Percentiles rank a stretch among this genome's conserved stretches.
Conservation (phyloP, 2,329 filamentous ascomycete genomes). For the Fusarium sublunatum region DNA sequence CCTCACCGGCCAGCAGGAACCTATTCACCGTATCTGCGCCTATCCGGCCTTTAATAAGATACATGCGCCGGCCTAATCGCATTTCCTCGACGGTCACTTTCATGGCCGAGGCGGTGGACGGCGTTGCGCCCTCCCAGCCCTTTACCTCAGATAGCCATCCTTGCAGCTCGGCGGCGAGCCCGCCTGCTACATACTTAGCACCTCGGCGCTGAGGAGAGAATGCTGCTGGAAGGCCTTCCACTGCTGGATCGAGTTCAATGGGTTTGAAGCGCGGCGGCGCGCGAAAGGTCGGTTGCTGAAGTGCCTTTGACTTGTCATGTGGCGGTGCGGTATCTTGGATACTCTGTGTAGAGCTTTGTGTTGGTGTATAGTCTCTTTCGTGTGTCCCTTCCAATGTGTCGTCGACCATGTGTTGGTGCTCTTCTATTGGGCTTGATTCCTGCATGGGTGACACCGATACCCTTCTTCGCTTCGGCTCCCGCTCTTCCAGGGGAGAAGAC, state of each 20-base stretch:
- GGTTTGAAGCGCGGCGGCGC: slow-evolving; percentile 56
- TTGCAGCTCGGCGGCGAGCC: slow-evolving; percentile 55
- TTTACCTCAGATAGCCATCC: slow-evolving; percentile 57
- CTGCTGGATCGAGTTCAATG: slow-evolving; percentile 38
- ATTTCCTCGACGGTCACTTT: slow-evolving; percentile 49
- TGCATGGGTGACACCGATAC: slow-evolving; percentile 45
- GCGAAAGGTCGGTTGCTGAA: slow-evolving; percentile 54
- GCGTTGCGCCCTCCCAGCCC: slow-evolving; percentile 46
- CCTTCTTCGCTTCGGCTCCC: slow-evolving; percentile 46
- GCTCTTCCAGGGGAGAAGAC: slow-evolving; percentile 26
- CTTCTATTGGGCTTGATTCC: slow-evolving; percentile 19
- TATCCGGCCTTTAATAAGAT: slow-evolving; percentile 45
- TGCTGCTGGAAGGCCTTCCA: slow-evolving; percentile 42
- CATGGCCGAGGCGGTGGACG: slow-evolving; percentile 27
- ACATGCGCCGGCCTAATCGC: slow-evolving; percentile 50
- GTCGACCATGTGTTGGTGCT: slow-evolving; percentile 1
- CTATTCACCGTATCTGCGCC: slow-evolving; percentile 18
- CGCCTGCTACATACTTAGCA: slow-evolving; percentile 51
- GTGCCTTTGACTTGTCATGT: slow-evolving; percentile 32
- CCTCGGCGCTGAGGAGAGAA: slow-evolving; percentile 55
- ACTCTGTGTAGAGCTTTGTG: slow-evolving; percentile 26
- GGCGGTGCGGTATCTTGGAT: slow-evolving; percentile 18
- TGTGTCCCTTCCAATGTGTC: slow-evolving; percentile 2
- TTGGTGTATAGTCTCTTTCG: slow-evolving; percentile 12
- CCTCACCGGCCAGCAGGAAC: slow-evolving; percentile 54